A percentile compares a stretch with the other conserved stretches of the same genome.
Evolutionary conservation across 148 eudicot species (phyloP).

Genomic region (Rhododendron kiyosumense): DNA sequence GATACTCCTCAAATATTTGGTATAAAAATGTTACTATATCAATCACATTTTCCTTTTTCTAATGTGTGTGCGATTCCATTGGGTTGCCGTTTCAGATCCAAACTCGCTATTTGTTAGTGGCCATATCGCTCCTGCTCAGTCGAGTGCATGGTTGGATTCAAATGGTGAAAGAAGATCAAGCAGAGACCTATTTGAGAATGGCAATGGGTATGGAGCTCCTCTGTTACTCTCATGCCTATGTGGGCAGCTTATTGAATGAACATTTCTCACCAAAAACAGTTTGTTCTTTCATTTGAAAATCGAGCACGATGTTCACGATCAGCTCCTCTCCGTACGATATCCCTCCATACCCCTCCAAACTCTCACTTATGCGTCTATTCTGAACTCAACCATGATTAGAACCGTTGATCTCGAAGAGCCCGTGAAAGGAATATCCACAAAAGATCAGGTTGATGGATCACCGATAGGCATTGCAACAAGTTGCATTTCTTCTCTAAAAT

Average conservation of each 20-base stretch:
- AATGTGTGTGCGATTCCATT: neutral
- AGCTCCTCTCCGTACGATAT: neutral
- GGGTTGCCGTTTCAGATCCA: slow-evolving; percentile 11
- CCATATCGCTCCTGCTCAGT: slow-evolving; percentile 29
- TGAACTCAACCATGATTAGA: neutral
- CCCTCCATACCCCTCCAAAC: neutral
- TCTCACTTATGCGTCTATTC: neutral
- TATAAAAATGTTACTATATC: no score
- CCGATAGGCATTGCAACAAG: neutral
- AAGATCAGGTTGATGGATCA: neutral
- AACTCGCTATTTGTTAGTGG: slow-evolving; percentile 29
- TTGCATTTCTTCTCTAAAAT: neutral
- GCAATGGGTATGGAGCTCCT: slow-evolving; percentile 22
- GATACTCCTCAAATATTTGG: neutral
- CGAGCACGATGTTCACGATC: neutral
- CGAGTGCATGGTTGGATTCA: slow-evolving; percentile 18
- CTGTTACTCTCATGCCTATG: slow-evolving; percentile 27
- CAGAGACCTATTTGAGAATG: slow-evolving; percentile 13
- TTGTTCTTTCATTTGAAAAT: neutral
- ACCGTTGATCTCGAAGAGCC: neutral
- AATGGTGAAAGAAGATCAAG: slow-evolving; percentile 6
- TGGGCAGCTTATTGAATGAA: slow-evolving; percentile 18
- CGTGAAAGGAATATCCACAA: neutral
- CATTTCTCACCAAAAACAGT: neutral
- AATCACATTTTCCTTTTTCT: neutral